Base-by-base conservation (phyloP, 2,329 filamentous ascomycete genomes). In the Microascus cirrosus region DNA sequence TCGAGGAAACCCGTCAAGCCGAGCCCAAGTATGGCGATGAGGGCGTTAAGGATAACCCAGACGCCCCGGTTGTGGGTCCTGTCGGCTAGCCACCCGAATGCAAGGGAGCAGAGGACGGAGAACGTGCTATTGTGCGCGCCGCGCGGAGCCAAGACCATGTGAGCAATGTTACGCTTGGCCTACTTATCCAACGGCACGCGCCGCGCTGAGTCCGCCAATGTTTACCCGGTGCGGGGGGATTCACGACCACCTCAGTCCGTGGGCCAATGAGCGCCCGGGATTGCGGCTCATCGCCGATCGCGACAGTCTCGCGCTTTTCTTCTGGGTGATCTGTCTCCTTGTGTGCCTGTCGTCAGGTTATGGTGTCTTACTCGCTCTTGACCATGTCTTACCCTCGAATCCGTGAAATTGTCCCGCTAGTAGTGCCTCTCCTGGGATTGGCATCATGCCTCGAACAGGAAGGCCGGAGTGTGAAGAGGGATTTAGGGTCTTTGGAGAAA, bases 31-130 rank as follows among this genome's bases (percentile, higher is more conserved):
- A 65, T 60, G 36, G 59, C 61, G 42, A 64, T 59, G 15, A 64
- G 15, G 5, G 61, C 61, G 32, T 64, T 60, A 10, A 61, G 48
- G 18, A 64, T 55, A 52, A 63, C 63, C 20, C 64, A 64, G 12
- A 58, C 60, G 0, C 64, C 63, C 5, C 64, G 62, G 35, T 54
- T 52, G 24, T 61, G 64, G 39, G 60, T 57, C 53, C 61, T 63
- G 58, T 71, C 69, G 4, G 65, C 68, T 1, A 69, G 59, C 64
- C 67, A 69, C 11, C 67, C 68, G n/a, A 66, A 62, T 6, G 60
- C 60, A 24, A 68, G 61, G 5, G 65, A 65, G 55, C 55, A 54
- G 11, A 58, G 5, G 6, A 60, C 34, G 3, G 45, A 48, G 24
- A 60, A 57, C n/a, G n/a, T n/a, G n/a, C n/a, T n/a, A n/a, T n/a